Conservation (phyloP, 371 early-diverging fungal genomes). For the Encephalitozoon intestinalis region DNA sequence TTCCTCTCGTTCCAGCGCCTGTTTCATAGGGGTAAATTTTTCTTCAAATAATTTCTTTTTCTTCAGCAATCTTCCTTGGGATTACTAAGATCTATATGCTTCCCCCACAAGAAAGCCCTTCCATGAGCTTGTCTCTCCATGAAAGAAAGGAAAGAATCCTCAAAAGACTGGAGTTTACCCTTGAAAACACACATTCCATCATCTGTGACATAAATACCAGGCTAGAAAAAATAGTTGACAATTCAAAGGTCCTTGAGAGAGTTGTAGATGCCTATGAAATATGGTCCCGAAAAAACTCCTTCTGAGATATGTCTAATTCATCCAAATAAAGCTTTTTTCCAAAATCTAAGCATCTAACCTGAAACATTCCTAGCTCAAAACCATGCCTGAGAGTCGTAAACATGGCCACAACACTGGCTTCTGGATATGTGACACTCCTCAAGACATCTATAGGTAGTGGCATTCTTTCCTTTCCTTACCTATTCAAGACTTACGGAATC, state of each 20-base stretch:
- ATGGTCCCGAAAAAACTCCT: constrained; percentile 27
- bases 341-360: not conserved
- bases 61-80: not conserved
- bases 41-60: constrained; percentile 4
- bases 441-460: constrained; percentile 60
- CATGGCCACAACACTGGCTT: constrained; percentile 34
- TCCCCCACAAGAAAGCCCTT: not conserved
- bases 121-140: not conserved
- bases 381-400: not conserved
- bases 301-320: not conserved
- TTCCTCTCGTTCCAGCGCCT: constrained; percentile 6
- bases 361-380: not conserved
- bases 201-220: constrained; percentile 25
- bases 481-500: constrained; percentile 57
- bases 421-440: constrained; percentile 53
- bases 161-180: constrained; percentile 21
- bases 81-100: not conserved
- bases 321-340: not conserved
- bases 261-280: constrained; percentile 9
- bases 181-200: constrained; percentile 7
- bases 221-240: constrained; percentile 7
- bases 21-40: constrained; percentile 11
- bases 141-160: constrained; percentile 32
- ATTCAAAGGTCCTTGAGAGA: constrained; percentile 1
- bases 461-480: constrained; percentile 55